phyloP scores from a whole-genome alignment of 192 early-diverging fungal species.

The Backusella morwellensis region DNA sequence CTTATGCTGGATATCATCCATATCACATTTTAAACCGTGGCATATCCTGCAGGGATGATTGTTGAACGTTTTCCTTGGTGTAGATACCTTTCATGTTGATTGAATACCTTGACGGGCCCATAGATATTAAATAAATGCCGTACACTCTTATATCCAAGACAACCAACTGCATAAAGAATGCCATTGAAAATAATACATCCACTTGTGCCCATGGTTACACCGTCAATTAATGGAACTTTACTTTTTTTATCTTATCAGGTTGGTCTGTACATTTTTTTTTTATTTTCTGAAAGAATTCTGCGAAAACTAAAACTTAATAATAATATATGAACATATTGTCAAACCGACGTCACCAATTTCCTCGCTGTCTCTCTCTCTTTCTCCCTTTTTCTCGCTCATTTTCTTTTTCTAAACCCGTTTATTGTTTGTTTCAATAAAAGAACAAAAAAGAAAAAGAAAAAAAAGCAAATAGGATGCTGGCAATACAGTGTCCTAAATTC shows the following conservation, averaged over 20 bases:
- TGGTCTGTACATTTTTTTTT: neutral
- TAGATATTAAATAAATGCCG: too few species aligned
- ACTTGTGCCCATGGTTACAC: neutral
- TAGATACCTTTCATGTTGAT: too few species aligned
- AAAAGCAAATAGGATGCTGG: neutral
- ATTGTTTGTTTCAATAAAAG: neutral
- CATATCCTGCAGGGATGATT: too few species aligned
- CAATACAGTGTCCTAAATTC: neutral
- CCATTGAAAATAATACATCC: too few species aligned
- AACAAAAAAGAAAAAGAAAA: neutral
- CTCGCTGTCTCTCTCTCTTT: too few species aligned
- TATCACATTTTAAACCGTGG: too few species aligned
- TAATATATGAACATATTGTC: neutral
- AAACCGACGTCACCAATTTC: neutral
- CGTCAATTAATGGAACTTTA: neutral
- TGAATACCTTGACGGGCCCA: too few species aligned
- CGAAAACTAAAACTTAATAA: neutral
- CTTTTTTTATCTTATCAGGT: too few species aligned
- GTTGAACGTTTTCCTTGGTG: too few species aligned
- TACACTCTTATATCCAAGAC: too few species aligned
- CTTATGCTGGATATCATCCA: too few species aligned
- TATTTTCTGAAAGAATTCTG: neutral
- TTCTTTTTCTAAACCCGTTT: neutral
- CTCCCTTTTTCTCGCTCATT: neutral
- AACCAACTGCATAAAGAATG: too few species aligned